These are phyloP conservation scores for Ganoderma lingzhi DNA, from an alignment of 1,284 basidiomycete genomes.

Conservation along the genomic window DNA sequence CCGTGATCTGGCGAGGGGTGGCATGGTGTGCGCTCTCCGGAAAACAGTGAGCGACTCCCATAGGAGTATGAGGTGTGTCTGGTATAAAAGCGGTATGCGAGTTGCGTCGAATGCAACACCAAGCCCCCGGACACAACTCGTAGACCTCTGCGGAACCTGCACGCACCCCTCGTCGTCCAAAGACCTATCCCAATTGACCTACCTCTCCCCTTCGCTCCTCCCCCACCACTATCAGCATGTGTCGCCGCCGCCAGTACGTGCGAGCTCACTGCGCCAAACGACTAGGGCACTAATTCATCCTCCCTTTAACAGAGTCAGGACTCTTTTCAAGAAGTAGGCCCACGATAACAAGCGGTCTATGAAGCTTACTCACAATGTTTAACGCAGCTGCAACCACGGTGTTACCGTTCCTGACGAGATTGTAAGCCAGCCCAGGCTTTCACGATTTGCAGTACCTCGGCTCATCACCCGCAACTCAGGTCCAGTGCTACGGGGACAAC, in stretches of 20 bases:
- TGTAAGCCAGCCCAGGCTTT: constrained; percentile 45
- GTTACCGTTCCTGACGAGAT: constrained; percentile 68
- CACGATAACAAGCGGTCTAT: neutral
- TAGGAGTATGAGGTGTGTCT: neutral
- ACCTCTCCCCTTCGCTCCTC: neutral
- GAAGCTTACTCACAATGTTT: constrained; percentile 14
- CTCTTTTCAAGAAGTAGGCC: constrained; percentile 32
- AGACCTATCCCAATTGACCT: neutral
- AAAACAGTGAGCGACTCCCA: constrained; percentile 3
- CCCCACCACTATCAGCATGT: constrained; percentile 10
- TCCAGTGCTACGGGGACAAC: constrained; percentile 63
- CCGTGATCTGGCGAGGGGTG: neutral
- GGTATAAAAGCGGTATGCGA: neutral
- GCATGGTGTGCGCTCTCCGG: constrained; percentile 5
- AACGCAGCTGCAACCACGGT: constrained; percentile 64
- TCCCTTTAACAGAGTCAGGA: constrained; percentile 32
- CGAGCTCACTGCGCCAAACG: neutral
- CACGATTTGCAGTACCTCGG: constrained; percentile 5
- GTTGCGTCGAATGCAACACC: neutral
- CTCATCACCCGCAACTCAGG: constrained; percentile 47
- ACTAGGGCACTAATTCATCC: neutral
- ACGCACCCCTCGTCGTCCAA: neutral
- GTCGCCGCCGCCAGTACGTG: constrained; percentile 37
- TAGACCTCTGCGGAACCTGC: neutral
- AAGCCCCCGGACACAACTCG: neutral